phyloP scores from a whole-genome alignment of 257 asterid genomes.

The Gentiana dahurica region DNA sequence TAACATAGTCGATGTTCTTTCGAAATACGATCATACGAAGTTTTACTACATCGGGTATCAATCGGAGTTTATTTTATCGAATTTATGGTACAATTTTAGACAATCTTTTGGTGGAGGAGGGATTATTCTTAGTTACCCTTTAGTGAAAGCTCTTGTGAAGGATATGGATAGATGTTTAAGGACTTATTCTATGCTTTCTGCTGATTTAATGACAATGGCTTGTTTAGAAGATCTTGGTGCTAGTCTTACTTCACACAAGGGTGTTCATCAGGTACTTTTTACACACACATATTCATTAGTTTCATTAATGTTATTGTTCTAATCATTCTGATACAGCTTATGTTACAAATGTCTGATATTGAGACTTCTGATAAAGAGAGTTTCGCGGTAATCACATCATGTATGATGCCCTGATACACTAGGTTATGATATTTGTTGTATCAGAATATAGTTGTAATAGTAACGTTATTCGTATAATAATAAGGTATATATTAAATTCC shows the following conservation, averaged over 20 bases:
- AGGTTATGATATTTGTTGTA: too few relatives aligned
- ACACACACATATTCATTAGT: too few relatives aligned
- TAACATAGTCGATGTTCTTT: constrained; percentile 39
- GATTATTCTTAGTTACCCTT: constrained; percentile 39
- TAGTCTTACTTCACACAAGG: constrained; percentile 36
- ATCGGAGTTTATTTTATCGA: constrained; percentile 43
- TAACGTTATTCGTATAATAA: too few relatives aligned
- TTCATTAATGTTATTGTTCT: too few relatives aligned
- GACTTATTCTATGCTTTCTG: constrained; percentile 29
- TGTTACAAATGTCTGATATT: too few relatives aligned
- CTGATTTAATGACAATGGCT: constrained; percentile 37
- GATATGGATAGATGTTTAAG: constrained; percentile 35
- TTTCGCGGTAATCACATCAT: too few relatives aligned
- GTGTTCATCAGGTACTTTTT: constrained; percentile 46
- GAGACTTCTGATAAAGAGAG: too few relatives aligned
- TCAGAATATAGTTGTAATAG: too few relatives aligned
- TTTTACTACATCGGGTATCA: constrained; percentile 39
- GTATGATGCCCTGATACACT: too few relatives aligned
- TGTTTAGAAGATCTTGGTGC: constrained; percentile 65
- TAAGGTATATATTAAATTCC: too few relatives aligned
- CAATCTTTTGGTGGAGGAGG: constrained; percentile 78
- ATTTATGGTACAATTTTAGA: constrained; percentile 33
- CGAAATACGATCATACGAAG: constrained; percentile 33
- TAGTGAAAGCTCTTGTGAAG: constrained; percentile 42
- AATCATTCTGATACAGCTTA: too few relatives aligned